Evolutionary conservation across 768 basidiomycete genomes (phyloP).

Genomic region (Melanogaster broomeanus): DNA sequence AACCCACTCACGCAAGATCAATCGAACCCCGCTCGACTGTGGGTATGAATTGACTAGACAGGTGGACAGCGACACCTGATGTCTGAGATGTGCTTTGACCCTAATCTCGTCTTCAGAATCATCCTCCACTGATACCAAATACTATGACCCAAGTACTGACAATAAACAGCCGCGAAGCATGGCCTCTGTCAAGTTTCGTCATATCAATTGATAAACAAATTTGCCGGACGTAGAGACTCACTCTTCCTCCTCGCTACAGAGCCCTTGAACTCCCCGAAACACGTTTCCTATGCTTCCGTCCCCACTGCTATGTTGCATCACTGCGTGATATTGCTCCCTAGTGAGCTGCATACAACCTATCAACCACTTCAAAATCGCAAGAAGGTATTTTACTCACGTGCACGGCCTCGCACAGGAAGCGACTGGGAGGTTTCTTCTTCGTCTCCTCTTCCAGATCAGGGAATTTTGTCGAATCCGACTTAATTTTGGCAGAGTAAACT

Average conservation of each 20-base stretch:
- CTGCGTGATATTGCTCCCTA: slow-evolving; percentile 72
- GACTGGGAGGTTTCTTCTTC: slow-evolving; percentile 83
- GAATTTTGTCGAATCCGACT: slow-evolving; percentile 54
- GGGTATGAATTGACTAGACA: slow-evolving; percentile 85
- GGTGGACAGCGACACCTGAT: slow-evolving; percentile 67
- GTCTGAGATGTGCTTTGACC: slow-evolving; percentile 91
- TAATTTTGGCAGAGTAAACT: slow-evolving; percentile 37
- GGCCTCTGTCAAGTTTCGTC: slow-evolving; percentile 40
- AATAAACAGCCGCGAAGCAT: slow-evolving; percentile 73
- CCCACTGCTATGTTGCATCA: slow-evolving; percentile 59
- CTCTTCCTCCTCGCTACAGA: slow-evolving; percentile 82
- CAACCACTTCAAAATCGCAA: not conserved
- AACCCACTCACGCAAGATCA: slow-evolving; percentile 68
- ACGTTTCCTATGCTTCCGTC: slow-evolving; percentile 67
- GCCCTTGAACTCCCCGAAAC: slow-evolving; percentile 58
- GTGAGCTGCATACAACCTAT: slow-evolving; percentile 51
- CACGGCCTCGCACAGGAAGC: slow-evolving; percentile 75
- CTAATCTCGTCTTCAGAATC: slow-evolving; percentile 34
- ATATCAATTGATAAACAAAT: slow-evolving; percentile 1
- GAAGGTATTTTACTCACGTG: slow-evolving; percentile 52
- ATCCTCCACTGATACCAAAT: not conserved
- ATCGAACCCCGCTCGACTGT: slow-evolving; percentile 94
- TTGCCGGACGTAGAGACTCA: slow-evolving; percentile 28
- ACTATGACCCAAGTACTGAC: slow-evolving; percentile 41
- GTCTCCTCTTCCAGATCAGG: slow-evolving; percentile 80